Percentiles rank a stretch among this genome's conserved stretches.
Evolutionary conservation across 768 basidiomycete genomes (phyloP).

Genomic region (Mycena haematopus): DNA sequence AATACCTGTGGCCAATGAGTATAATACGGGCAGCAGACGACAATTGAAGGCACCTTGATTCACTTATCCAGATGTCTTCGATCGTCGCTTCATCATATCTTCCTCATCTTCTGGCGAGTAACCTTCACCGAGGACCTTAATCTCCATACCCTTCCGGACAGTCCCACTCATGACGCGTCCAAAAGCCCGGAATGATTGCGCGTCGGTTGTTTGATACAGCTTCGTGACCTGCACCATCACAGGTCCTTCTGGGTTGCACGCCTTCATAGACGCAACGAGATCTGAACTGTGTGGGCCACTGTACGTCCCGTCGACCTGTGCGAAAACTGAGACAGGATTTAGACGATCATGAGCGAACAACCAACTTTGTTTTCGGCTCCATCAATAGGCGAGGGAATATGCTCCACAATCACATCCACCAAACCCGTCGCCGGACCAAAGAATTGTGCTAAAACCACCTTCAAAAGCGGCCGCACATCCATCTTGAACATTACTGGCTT

Average conservation of each 20-base stretch:
- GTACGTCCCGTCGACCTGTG: slow-evolving; percentile 82
- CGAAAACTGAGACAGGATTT: slow-evolving; percentile 13
- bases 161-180: slow-evolving; percentile 95
- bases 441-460: slow-evolving; percentile 94
- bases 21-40: neutral
- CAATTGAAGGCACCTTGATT: slow-evolving; percentile 68
- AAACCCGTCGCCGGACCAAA: slow-evolving; percentile 91
- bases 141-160: slow-evolving; percentile 75
- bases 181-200: slow-evolving; percentile 95
- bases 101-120: slow-evolving; percentile 99
- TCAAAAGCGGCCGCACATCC: slow-evolving; percentile 94
- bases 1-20: slow-evolving; percentile 65
- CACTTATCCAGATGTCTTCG: slow-evolving; percentile 89
- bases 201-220: slow-evolving; percentile 95
- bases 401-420: slow-evolving; percentile 89
- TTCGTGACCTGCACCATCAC: slow-evolving; percentile 94
- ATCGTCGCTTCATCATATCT: slow-evolving; percentile 88
- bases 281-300: slow-evolving; percentile 87
- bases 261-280: slow-evolving; percentile 78
- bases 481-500: slow-evolving; percentile 98
- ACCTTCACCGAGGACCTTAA: slow-evolving; percentile 98
- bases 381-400: slow-evolving; percentile 83
- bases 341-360: neutral
- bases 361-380: slow-evolving; percentile 66
- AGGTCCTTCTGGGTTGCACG: slow-evolving; percentile 84